Conservation (phyloP, 768 basidiomycete species). For the Udeniomyces megalosporus region DNA sequence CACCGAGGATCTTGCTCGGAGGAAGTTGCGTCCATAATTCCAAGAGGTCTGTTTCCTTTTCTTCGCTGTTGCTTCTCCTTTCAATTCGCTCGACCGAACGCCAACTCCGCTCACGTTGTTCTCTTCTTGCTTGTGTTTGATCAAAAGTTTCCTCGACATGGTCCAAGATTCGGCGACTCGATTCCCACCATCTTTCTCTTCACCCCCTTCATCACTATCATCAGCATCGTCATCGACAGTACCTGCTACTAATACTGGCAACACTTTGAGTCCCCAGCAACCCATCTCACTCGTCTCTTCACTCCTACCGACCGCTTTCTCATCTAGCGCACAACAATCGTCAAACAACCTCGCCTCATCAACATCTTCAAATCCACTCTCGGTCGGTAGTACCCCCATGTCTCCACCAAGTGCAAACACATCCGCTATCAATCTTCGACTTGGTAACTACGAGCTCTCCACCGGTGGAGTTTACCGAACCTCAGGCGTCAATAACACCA, state of each 20-base stretch:
- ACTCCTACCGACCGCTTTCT: conserved; percentile 51
- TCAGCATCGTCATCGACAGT: not conserved
- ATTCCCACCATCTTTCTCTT: conserved; percentile 30
- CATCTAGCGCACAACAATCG: too few relatives aligned
- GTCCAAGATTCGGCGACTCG: conserved; percentile 44
- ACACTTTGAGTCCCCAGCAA: not conserved
- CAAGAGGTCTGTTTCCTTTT: conserved; percentile 43
- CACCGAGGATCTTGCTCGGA: conserved; percentile 63
- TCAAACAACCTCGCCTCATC: conserved; percentile 44
- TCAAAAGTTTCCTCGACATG: conserved; percentile 70
- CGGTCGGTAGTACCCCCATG: not conserved
- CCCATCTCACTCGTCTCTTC: conserved; percentile 37
- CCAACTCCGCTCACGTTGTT: not conserved
- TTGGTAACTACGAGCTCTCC: conserved; percentile 81
- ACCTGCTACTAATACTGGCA: too few relatives aligned
- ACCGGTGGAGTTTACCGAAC: conserved; percentile 88
- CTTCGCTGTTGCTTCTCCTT: not conserved
- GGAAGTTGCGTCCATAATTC: conserved; percentile 95
- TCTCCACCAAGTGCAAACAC: not conserved
- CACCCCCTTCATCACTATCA: conserved; percentile 6
- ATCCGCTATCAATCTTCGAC: conserved; percentile 73
- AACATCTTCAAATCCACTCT: not conserved
- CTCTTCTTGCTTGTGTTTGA: not conserved
- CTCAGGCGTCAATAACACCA: conserved; percentile 23
- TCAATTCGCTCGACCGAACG: not conserved